phyloP scores from a whole-genome alignment of 176 grass and related monocot species.

The Thinopyrum elongatum region DNA sequence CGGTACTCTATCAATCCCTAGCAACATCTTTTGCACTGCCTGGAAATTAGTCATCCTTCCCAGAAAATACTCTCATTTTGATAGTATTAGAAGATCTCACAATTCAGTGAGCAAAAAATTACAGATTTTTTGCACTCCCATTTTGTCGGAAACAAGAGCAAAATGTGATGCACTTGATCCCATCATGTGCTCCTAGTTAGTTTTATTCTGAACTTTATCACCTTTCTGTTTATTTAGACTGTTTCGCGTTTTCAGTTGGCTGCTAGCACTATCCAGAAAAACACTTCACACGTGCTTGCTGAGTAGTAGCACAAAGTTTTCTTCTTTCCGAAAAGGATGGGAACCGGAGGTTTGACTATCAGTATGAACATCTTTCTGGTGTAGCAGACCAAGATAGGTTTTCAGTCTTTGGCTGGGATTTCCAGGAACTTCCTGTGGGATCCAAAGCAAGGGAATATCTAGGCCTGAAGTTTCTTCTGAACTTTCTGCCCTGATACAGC shows the following conservation, averaged over 20 bases:
- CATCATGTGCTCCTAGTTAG: neutral
- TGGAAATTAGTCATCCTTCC: neutral
- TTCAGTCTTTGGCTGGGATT: neutral
- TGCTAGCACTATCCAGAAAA: conserved; percentile 19
- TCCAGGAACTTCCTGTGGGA: neutral
- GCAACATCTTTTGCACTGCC: neutral
- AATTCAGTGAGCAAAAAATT: neutral
- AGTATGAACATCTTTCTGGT: neutral
- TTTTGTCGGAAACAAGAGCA: neutral
- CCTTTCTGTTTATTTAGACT: conserved; percentile 5
- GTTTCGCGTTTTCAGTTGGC: neutral
- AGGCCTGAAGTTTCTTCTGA: conserved; percentile 3
- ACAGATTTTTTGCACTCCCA: neutral
- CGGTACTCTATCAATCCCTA: conserved; percentile 36
- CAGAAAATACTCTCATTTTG: neutral
- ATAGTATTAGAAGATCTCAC: neutral
- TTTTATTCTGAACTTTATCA: neutral
- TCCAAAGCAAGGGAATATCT: neutral
- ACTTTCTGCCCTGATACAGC: neutral
- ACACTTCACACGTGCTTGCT: neutral
- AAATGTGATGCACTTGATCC: neutral
- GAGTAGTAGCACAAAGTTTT: neutral
- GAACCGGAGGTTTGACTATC: conserved; percentile 8
- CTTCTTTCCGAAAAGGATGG: neutral
- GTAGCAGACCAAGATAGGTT: neutral